Percentiles rank a stretch among this genome's conserved stretches.
Evolutionary conservation across 192 early-diverging fungal species (phyloP).

Genomic region (Umbelopsis isabellina): DNA sequence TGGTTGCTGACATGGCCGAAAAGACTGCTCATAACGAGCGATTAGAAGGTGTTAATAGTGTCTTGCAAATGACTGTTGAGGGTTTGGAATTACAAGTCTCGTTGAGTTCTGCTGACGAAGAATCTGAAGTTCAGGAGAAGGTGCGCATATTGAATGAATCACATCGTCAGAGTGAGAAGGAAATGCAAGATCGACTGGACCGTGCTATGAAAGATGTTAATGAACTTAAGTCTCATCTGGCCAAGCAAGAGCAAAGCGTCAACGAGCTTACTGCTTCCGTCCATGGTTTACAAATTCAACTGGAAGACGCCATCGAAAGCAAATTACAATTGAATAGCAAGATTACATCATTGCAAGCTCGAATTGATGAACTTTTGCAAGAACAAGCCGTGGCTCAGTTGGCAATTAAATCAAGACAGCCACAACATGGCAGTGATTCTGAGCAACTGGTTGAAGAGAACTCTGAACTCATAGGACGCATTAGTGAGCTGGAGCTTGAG

Average conservation of each 20-base stretch:
- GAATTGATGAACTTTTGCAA: neutral
- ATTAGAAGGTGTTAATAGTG: constrained; percentile 4
- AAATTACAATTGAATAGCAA: neutral
- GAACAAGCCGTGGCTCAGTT: neutral
- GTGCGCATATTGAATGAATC: constrained; percentile 6
- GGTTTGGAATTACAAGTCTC: constrained; percentile 18
- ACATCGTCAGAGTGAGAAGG: constrained; percentile 7
- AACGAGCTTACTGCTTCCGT: neutral
- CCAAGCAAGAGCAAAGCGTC: constrained; percentile 2
- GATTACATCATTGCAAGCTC: neutral
- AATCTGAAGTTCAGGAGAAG: neutral
- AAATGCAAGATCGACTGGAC: constrained; percentile 18
- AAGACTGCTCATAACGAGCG: neutral
- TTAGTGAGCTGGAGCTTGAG: constrained; percentile 37
- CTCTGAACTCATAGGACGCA: constrained; percentile 27
- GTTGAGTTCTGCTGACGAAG: neutral
- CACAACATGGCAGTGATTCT: neutral
- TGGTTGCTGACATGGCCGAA: constrained; percentile 21
- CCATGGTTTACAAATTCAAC: neutral
- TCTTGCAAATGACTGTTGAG: neutral
- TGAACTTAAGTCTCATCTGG: neutral
- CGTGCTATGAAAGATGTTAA: constrained; percentile 21
- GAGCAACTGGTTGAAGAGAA: constrained; percentile 31
- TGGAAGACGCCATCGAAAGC: constrained; percentile 1
- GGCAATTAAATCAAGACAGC: neutral